A percentile compares a stretch with the other conserved stretches of the same genome.
Conservation (phyloP, 1,284 basidiomycete genomes). For the Kalmanozyma brasiliensis region DNA sequence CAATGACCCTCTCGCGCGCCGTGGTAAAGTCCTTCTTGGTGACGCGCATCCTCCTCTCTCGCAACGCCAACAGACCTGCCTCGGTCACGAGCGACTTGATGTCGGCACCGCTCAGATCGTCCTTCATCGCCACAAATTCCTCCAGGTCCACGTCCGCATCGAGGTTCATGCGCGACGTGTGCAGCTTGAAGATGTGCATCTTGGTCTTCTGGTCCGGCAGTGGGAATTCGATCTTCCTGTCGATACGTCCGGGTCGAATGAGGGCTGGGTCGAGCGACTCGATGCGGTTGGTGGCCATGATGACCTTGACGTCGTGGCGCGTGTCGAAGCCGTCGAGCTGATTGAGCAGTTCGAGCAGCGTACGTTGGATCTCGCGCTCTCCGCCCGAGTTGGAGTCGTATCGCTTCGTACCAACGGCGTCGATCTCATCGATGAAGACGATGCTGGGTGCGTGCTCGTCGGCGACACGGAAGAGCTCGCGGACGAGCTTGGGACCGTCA, state of each 20-base stretch:
- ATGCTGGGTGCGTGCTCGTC: conserved; percentile 70
- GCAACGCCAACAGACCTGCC: conserved; percentile 90
- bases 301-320: conserved; percentile 96
- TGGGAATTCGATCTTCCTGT: conserved; percentile 83
- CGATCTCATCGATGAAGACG: conserved; percentile 71
- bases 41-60: conserved; percentile 95
- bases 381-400: conserved; percentile 71
- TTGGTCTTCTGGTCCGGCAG: conserved; percentile 66
- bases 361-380: conserved; percentile 70
- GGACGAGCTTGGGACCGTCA: conserved; percentile 75
- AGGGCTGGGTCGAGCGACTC: conserved; percentile 95
- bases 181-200: conserved; percentile 92
- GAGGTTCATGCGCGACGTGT: conserved; percentile 95
- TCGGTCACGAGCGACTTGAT: conserved; percentile 83
- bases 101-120: conserved; percentile 95
- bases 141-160: conserved; percentile 92
- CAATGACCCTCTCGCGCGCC: conserved; percentile 65
- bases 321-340: conserved; percentile 99
- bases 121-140: conserved; percentile 94
- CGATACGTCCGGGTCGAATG: conserved; percentile 98
- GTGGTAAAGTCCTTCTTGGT: conserved; percentile 75
- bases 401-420: conserved; percentile 70
- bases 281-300: conserved; percentile 86
- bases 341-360: conserved; percentile 69
- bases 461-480: conserved; percentile 70